A percentile compares a stretch with the other conserved stretches of the same genome.
phyloP scores from a whole-genome alignment of 768 basidiomycete species.

The Gyrodon lividus region DNA sequence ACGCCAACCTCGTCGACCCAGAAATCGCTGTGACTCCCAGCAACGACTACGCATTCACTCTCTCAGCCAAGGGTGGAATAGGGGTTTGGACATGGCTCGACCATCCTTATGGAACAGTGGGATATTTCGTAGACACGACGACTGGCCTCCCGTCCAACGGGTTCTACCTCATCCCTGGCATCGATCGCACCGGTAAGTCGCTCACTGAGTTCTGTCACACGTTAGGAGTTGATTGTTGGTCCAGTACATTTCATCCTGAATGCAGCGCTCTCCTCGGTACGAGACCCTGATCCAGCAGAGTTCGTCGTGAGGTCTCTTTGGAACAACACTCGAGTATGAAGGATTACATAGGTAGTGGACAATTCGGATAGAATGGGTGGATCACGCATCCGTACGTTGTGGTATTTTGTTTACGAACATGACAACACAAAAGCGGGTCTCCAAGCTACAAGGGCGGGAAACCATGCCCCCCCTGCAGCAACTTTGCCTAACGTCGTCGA shows the following conservation, averaged over 20 bases:
- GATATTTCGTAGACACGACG: constrained; percentile 46
- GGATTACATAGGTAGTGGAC: neutral
- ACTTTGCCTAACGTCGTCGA: constrained; percentile 25
- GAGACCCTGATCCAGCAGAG: constrained; percentile 38
- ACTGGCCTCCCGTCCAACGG: constrained; percentile 48
- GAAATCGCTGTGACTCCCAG: constrained; percentile 37
- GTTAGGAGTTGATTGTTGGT: neutral
- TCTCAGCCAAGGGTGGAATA: constrained; percentile 54
- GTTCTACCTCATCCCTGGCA: constrained; percentile 54
- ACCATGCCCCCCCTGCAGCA: constrained; percentile 40
- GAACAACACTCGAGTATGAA: constrained; percentile 46
- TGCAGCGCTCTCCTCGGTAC: constrained; percentile 37
- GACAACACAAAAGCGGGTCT: constrained; percentile 2
- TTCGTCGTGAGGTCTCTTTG: constrained; percentile 54
- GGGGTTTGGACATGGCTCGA: constrained; percentile 61
- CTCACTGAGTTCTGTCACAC: neutral
- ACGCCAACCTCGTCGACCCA: constrained; percentile 49
- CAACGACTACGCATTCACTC: constrained; percentile 43
- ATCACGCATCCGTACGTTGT: no score
- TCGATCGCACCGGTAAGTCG: constrained; percentile 48
- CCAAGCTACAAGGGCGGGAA: neutral
- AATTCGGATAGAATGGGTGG: no score
- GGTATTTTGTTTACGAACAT: no score
- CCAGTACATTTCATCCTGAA: constrained; percentile 45
- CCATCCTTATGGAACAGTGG: constrained; percentile 54